A percentile compares a stretch with the other conserved stretches of the same genome.
Evolutionary conservation across 2,329 filamentous ascomycete genomes (phyloP).

Genomic region (Zasmidium angulare): DNA sequence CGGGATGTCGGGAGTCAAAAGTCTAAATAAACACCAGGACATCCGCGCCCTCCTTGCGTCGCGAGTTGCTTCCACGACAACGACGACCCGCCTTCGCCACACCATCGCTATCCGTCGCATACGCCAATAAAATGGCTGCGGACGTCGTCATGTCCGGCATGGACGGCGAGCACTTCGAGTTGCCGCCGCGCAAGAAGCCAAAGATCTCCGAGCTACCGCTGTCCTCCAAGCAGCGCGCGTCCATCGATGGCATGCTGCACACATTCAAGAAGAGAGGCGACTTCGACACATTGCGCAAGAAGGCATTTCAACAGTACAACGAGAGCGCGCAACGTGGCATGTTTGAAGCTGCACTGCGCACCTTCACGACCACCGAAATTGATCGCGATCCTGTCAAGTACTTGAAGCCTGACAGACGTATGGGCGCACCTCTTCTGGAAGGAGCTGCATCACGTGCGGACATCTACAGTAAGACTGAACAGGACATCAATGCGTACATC

Average conservation of each 20-base stretch:
- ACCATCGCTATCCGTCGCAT: not conserved
- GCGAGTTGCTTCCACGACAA: not conserved
- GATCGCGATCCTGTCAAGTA: conserved; percentile 69
- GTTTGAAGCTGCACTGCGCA: conserved; percentile 35
- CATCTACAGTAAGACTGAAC: conserved; percentile 70
- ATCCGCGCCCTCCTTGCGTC: conserved; percentile 7
- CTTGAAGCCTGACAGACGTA: conserved; percentile 69
- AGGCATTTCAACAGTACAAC: conserved; percentile 68
- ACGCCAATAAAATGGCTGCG: conserved; percentile 24
- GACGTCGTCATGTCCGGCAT: conserved; percentile 26
- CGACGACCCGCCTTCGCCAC: not conserved
- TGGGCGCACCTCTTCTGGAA: conserved; percentile 73
- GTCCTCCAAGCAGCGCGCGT: conserved; percentile 68
- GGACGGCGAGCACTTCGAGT: conserved; percentile 28
- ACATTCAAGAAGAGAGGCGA: conserved; percentile 84
- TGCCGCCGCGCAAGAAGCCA: conserved; percentile 55
- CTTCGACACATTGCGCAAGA: conserved; percentile 75
- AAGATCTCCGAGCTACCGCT: conserved; percentile 75
- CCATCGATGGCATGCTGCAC: conserved; percentile 74
- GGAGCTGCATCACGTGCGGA: conserved; percentile 74
- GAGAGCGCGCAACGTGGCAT: conserved; percentile 55
- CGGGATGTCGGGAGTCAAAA: not conserved
- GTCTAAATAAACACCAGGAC: not conserved
- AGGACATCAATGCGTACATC: conserved; percentile 66
- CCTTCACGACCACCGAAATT: conserved; percentile 69